Evolutionary conservation across 2,329 filamentous ascomycete species (phyloP).

Genomic region (Dothistroma septosporum): DNA sequence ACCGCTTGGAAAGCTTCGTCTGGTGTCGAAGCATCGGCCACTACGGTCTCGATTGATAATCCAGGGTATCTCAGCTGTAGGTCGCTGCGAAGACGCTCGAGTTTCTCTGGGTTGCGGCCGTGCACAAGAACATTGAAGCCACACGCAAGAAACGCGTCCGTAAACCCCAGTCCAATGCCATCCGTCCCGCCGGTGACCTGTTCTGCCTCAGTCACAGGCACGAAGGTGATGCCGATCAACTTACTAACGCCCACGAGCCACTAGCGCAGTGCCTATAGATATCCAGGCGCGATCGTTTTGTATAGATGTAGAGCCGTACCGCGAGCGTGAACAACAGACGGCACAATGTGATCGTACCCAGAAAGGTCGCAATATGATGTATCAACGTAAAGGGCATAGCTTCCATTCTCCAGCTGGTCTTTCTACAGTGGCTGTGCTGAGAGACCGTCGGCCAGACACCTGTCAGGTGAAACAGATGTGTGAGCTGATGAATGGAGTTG

Average conservation of each 20-base stretch:
- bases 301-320: not conserved
- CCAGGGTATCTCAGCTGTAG: conserved; percentile 39
- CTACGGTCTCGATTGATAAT: conserved; percentile 37
- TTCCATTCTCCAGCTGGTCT: too few species aligned
- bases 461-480: too few species aligned
- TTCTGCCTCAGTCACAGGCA: not conserved
- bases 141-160: conserved; percentile 44
- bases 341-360: not conserved
- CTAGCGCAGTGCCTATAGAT: not conserved
- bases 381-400: not conserved
- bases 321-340: not conserved
- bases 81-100: conserved; percentile 36
- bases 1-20: conserved; percentile 27
- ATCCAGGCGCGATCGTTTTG: not conserved
- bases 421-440: too few species aligned
- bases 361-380: not conserved
- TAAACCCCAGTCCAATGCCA: conserved; percentile 50
- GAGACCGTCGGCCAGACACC: too few species aligned
- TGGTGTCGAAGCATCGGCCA: conserved; percentile 40
- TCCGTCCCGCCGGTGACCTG: conserved; percentile 50
- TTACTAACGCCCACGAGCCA: not conserved
- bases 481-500: too few species aligned
- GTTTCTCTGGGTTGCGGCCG: conserved; percentile 47
- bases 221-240: not conserved
- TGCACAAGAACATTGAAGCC: conserved; percentile 55